Evolutionary conservation across 139 green algal genomes (phyloP).

Genomic region (Coelastrella sp.): DNA sequence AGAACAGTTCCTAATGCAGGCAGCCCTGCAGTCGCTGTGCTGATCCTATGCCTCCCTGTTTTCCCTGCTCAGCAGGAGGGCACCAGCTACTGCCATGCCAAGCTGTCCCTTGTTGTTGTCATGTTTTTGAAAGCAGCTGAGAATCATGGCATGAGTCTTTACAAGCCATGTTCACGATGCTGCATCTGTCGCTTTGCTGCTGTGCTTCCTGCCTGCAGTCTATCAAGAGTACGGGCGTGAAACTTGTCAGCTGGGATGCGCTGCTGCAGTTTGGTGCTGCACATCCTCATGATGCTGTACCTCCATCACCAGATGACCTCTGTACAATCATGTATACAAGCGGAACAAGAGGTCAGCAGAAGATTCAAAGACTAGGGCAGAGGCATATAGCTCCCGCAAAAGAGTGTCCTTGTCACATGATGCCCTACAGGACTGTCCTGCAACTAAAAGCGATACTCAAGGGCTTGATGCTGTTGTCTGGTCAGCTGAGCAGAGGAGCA

Average conservation of each 20-base stretch:
- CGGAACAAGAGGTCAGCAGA: constrained; percentile 62
- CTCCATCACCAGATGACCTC: constrained; percentile 78
- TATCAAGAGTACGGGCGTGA: constrained; percentile 40
- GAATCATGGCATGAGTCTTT: background rate
- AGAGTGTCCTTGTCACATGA: background rate
- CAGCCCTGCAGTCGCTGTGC: no score
- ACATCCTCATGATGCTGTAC: constrained; percentile 55
- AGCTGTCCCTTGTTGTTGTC: no score
- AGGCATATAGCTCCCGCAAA: background rate
- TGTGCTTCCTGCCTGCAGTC: constrained; percentile 21
- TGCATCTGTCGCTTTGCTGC: background rate
- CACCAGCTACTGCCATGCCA: no score
- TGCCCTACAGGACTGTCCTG: background rate
- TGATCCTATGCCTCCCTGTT: no score
- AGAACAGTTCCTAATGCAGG: no score
- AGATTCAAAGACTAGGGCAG: background rate
- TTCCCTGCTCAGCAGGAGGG: no score
- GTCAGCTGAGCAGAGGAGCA: no score
- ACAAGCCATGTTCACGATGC: background rate
- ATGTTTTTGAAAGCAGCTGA: background rate
- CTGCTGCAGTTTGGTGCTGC: constrained; percentile 72
- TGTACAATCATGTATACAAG: constrained; percentile 97
- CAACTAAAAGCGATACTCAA: no score
- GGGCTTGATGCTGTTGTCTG: no score
- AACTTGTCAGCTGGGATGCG: constrained; percentile 70